phyloP scores from a whole-genome alignment of 495 filamentous ascomycete species.

The Sporormia fimetaria region DNA sequence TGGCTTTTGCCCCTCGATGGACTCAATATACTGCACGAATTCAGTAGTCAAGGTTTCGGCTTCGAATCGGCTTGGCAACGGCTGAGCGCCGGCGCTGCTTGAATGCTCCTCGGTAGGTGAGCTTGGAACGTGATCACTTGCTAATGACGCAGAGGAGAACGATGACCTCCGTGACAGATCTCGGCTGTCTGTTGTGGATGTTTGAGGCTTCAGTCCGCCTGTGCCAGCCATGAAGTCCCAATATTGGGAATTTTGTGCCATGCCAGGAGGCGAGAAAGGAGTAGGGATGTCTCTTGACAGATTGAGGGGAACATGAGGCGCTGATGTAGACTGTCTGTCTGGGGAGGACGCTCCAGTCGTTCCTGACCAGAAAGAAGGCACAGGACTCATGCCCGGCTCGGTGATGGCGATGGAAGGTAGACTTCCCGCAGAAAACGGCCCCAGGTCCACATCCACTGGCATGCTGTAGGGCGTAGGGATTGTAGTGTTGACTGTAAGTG shows the following conservation, averaged over 20 bases:
- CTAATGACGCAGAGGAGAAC: slow-evolving; percentile 7
- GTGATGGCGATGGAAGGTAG: slow-evolving; percentile 18
- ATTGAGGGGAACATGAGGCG: slow-evolving; percentile 1
- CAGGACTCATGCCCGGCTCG: too few species aligned
- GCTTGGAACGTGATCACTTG: slow-evolving; percentile 5
- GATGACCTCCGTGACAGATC: slow-evolving; percentile 11
- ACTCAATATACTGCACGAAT: slow-evolving; percentile 12
- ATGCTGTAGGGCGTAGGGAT: slow-evolving; percentile 8
- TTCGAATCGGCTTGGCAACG: slow-evolving; percentile 18
- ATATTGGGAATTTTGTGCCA: slow-evolving; percentile 6
- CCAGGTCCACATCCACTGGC: slow-evolving; percentile 8
- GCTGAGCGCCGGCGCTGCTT: slow-evolving; percentile 5
- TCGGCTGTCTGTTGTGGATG: neutral
- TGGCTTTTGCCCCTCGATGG: slow-evolving; percentile 7
- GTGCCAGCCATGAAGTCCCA: slow-evolving; percentile 18
- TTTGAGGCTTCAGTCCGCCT: slow-evolving; percentile 4
- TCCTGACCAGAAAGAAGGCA: slow-evolving; percentile 16
- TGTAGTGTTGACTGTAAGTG: slow-evolving; percentile 8
- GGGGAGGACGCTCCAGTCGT: slow-evolving; percentile 18
- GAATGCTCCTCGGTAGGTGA: neutral
- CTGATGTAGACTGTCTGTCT: slow-evolving; percentile 8
- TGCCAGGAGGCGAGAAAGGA: slow-evolving; percentile 3
- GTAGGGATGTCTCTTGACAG: neutral
- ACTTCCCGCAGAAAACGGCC: slow-evolving; percentile 10
- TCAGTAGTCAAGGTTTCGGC: slow-evolving; percentile 16